Evolutionary conservation across 2,329 filamentous ascomycete species (phyloP).

Genomic region (Verticillium nonalfalfae): DNA sequence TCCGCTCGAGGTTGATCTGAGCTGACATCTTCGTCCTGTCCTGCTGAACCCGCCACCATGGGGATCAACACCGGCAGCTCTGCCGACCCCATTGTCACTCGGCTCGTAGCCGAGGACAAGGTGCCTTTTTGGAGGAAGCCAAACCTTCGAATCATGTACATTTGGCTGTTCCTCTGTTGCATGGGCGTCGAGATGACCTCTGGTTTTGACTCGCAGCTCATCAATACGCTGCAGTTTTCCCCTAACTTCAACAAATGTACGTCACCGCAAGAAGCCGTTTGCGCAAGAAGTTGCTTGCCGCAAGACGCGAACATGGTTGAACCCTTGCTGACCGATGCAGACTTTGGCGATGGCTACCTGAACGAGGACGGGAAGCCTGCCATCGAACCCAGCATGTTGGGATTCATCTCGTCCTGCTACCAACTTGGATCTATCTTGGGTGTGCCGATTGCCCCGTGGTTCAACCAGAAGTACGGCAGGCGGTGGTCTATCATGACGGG

Average conservation of each 20-base stretch:
- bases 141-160: constrained; percentile 44
- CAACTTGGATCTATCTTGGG: constrained; percentile 47
- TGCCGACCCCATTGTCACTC: constrained; percentile 20
- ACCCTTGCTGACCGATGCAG: neutral
- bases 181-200: constrained; percentile 52
- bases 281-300: too few species aligned
- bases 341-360: constrained; percentile 12
- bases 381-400: constrained; percentile 26
- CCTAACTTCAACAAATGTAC: neutral
- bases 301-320: neutral
- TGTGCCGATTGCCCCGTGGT: constrained; percentile 44
- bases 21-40: neutral
- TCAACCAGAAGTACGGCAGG: constrained; percentile 42
- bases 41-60: neutral
- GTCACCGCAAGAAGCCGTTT: neutral
- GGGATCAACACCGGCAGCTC: constrained; percentile 5
- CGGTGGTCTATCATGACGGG: constrained; percentile 50
- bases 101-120: constrained; percentile 22
- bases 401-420: constrained; percentile 48
- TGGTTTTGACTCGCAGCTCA: constrained; percentile 44
- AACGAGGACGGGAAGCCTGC: constrained; percentile 13
- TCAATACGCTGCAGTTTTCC: constrained; percentile 33
- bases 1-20: neutral
- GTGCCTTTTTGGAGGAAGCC: constrained; percentile 46
- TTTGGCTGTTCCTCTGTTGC: constrained; percentile 44